Evolutionary conservation across 2,329 filamentous ascomycete genomes (phyloP), one percentile per base, ranked within the genome.

Genomic region (Berkeleyomyces rouxiae): DNA sequence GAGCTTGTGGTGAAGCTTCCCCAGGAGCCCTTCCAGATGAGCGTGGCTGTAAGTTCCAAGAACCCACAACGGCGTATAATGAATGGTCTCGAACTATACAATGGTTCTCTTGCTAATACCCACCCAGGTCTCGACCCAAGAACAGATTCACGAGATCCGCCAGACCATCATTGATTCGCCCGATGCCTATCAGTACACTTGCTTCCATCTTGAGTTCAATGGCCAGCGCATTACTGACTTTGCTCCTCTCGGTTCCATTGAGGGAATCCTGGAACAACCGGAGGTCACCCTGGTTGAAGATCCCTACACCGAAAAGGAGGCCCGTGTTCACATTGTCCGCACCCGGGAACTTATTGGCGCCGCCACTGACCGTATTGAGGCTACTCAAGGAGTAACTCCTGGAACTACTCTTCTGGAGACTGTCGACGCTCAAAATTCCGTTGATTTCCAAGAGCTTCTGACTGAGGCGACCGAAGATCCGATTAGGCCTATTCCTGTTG

Each of bases 291-390:
- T 99, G 68, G 84, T 96, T 62, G 87, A 96, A 75, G 93, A 99
- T 71, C 89, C 95, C 55, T 99, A 99, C 74, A 99, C 90, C 51
- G 93, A 99, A 77, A 97, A 96, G 77, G 93, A 99, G 76, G 92
- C 93, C 39, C 86, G 95, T 67, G 87, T 99, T 79, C 93, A 99
- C 74, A 78, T 97, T 67, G 84, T 99, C 61, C 82, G 93, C 67
- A 86, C 96, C 66, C 82, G 93, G 66, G 93, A 99, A 72, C 81
- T 99, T 67, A 90, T 99, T 68, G 93, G 93, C 58, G 92, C 92
- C 68, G 85, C 92, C 49, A 90, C 90, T 49, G 84, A 96, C 73
- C 86, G 91, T 65, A 87, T 90, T 62, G 93, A 97, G 72, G 84
- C 86, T 63, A 80, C 95, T 51, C 87, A 95, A 68, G 93, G 93